These are phyloP conservation scores for Andrographis paniculata DNA, from an alignment of 305 asterid genomes.

Conservation along the genomic window DNA sequence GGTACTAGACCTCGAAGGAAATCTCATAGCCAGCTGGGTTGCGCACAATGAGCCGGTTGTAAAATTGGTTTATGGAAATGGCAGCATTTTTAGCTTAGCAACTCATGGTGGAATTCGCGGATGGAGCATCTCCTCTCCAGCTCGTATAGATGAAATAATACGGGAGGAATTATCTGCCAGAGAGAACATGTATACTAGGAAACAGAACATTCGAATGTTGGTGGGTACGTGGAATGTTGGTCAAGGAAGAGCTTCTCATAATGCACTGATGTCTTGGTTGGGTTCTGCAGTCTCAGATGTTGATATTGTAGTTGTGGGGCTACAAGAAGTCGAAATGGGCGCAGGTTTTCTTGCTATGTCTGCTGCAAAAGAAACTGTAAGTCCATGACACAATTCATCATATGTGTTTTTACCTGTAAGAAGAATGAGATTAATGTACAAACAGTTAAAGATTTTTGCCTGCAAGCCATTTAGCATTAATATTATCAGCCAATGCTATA, in stretches of 20 bases:
- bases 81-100: conserved; percentile 63
- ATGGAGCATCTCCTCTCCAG: conserved; percentile 85
- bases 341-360: conserved; percentile 99
- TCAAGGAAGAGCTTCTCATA: conserved; percentile 79
- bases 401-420: background rate
- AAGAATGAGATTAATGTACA: no score
- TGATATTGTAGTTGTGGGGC: conserved; percentile 79
- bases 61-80: conserved; percentile 44
- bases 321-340: conserved; percentile 98
- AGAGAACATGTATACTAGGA: conserved; percentile 43
- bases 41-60: conserved; percentile 80
- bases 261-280: conserved; percentile 77
- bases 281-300: conserved; percentile 80
- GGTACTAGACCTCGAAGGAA: conserved; percentile 71
- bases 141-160: conserved; percentile 54
- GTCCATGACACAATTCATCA: conserved; percentile 7
- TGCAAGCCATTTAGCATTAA: background rate
- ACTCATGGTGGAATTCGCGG: conserved; percentile 91
- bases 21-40: conserved; percentile 59
- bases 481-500: background rate
- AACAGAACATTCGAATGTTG: conserved; percentile 48
- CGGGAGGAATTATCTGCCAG: conserved; percentile 46
- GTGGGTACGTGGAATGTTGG: conserved; percentile 94
- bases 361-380: conserved; percentile 93
- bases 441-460: background rate